Evolutionary conservation across 73 alveolate species (phyloP), one percentile per base, ranked within the genome.

Genomic region (Symbiodinium natans): DNA sequence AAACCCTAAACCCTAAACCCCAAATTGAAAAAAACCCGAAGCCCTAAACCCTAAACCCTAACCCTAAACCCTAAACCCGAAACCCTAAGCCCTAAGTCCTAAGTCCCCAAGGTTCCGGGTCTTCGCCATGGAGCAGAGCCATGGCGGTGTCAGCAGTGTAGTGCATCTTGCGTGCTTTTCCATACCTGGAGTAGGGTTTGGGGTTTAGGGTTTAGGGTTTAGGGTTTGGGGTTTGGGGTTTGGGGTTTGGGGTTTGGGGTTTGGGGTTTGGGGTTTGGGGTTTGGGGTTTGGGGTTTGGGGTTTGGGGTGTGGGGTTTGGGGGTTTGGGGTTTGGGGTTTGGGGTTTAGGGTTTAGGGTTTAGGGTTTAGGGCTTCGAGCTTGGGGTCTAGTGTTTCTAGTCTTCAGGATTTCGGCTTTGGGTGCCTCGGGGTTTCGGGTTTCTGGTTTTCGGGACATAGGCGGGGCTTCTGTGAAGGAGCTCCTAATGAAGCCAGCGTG

Each of bases 151-250:
- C 97, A 54, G 88, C 87, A 13, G 97, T 90, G 97, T 90, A 90
- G 97, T 90, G 97, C 41, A 71, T 71, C 56, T 90, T 90, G 46
- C 97, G n/a, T 4, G 97, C 97, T 52, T 90, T 90, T 13, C 97
- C 97, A 41, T 90, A 90, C 97, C 97, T 90, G 59, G 59, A 9
- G 59, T 46, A 46, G 59, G 59, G 59, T 46, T 46, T 46, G 13
- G 59, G 13, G 59, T 46, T 46, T 46, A 13, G 59, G 59, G 59
- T 9, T 46, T 46, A 9, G 13, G 59, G 59, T 6, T 46, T 46
- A 46, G 59, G 59, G 59, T 46, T 46, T 46, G 13, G 59, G 59
- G 13, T 46, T 46, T 13, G 59, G 59, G 13, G 59, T 46, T 46
- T 46, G 59, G 13, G 59, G 59, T 46, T 46, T 46, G 2, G 74